These are phyloP conservation scores for Lobosporangium transversale DNA, from an alignment of 192 early-diverging fungal genomes.

Conservation along the genomic window DNA sequence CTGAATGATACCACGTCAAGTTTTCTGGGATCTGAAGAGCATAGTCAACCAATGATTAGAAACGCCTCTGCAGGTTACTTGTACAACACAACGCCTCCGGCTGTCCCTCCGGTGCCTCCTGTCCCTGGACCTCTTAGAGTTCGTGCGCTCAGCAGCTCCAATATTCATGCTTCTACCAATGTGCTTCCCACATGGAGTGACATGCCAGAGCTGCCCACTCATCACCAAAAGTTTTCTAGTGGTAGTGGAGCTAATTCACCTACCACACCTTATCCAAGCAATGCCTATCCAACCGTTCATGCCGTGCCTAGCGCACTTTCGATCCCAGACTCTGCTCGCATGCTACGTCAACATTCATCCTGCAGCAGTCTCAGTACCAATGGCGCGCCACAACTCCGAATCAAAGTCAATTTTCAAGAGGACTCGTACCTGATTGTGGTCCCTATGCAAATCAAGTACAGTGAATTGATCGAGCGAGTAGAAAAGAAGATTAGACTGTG, in stretches of 20 bases:
- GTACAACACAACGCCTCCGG: constrained; percentile 34
- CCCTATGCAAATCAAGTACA: constrained; percentile 73
- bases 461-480: constrained; percentile 81
- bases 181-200: constrained; percentile 35
- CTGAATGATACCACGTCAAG: constrained; percentile 61
- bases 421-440: constrained; percentile 92
- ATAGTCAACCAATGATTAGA: constrained; percentile 39
- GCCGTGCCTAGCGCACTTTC: constrained; percentile 28
- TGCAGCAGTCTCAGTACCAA: constrained; percentile 39
- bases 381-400: constrained; percentile 67
- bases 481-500: constrained; percentile 91
- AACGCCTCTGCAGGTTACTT: constrained; percentile 46
- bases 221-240: constrained; percentile 30
- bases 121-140: constrained; percentile 54
- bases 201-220: constrained; percentile 36
- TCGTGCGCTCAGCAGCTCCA: constrained; percentile 68
- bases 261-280: constrained; percentile 25
- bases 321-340: constrained; percentile 16
- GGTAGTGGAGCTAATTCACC: constrained; percentile 41
- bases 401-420: constrained; percentile 89
- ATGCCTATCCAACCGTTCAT: constrained; percentile 11
- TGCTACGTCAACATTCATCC: constrained; percentile 35
- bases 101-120: constrained; percentile 40
- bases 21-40: constrained; percentile 56
- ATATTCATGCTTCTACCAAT: constrained; percentile 56